These are phyloP conservation scores for Globisporangium okanoganense DNA, from an alignment of 352 stramenopile genomes.

Conservation along the genomic window DNA sequence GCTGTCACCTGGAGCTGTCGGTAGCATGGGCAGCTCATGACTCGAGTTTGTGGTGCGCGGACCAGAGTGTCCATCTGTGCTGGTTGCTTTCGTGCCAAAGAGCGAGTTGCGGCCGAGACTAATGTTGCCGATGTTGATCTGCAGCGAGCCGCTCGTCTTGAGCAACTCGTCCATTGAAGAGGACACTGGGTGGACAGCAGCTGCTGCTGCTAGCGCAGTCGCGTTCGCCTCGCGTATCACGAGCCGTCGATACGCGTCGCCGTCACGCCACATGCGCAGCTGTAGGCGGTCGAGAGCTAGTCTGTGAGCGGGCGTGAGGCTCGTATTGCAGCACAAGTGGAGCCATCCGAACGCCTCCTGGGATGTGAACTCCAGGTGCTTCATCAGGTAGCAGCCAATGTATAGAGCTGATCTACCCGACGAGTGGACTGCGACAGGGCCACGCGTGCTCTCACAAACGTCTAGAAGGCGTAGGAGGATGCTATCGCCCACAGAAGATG, in stretches of 20 bases:
- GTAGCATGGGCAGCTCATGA: background rate
- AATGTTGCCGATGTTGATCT: slow-evolving; percentile 70
- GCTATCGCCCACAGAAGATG: slow-evolving; percentile 40
- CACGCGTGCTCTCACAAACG: slow-evolving; percentile 73
- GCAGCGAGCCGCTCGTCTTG: slow-evolving; percentile 3
- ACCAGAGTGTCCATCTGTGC: slow-evolving; percentile 13
- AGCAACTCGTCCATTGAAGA: background rate
- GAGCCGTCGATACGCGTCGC: slow-evolving; percentile 32
- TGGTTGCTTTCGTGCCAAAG: slow-evolving; percentile 33
- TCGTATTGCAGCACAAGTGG: slow-evolving; percentile 89
- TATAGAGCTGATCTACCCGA: slow-evolving; percentile 88
- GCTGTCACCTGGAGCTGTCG: background rate
- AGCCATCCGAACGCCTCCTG: slow-evolving; percentile 95
- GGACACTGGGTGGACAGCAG: background rate
- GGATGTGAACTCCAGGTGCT: slow-evolving; percentile 94
- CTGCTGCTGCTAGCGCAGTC: background rate
- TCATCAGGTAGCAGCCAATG: slow-evolving; percentile 98
- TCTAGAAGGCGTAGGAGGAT: slow-evolving; percentile 87
- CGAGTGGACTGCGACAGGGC: slow-evolving; percentile 66
- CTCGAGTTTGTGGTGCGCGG: background rate
- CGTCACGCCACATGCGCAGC: slow-evolving; percentile 62
- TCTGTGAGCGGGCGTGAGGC: slow-evolving; percentile 83
- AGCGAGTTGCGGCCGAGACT: slow-evolving; percentile 48
- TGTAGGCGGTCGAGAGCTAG: slow-evolving; percentile 90
- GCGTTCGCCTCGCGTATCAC: slow-evolving; percentile 9